These are phyloP conservation scores for Westerdykella ornata DNA, from an alignment of 2,329 filamentous ascomycete genomes.

Conservation along the genomic window DNA sequence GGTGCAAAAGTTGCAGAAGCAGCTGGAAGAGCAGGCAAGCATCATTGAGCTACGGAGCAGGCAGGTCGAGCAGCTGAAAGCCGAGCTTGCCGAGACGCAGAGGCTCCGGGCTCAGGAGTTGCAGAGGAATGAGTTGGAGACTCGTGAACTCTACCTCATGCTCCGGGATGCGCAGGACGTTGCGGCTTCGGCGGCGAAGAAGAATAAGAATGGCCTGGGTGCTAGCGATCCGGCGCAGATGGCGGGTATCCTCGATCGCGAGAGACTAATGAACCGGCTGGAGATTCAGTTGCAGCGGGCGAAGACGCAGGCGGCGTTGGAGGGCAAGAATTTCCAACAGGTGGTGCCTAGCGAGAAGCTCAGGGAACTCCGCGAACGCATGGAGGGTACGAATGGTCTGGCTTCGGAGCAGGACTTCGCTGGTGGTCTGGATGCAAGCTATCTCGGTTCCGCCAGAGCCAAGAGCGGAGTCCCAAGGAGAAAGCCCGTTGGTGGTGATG, in stretches of 20 bases:
- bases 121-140: conserved; percentile 92
- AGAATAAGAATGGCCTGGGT: conserved; percentile 46
- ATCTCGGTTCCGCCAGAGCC: conserved; percentile 49
- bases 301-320: conserved; percentile 95
- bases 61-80: conserved; percentile 81
- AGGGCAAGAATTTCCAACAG: conserved; percentile 82
- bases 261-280: conserved; percentile 84
- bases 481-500: conserved; percentile 36
- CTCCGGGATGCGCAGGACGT: conserved; percentile 94
- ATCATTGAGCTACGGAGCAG: conserved; percentile 85
- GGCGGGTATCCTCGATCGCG: conserved; percentile 88
- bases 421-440: conserved; percentile 59
- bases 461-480: conserved; percentile 37
- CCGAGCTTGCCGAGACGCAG: conserved; percentile 81
- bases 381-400: conserved; percentile 61
- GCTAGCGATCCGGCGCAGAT: conserved; percentile 67
- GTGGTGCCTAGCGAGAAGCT: conserved; percentile 85
- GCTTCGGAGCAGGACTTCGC: conserved; percentile 34
- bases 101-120: conserved; percentile 81
- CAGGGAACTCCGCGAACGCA: conserved; percentile 85
- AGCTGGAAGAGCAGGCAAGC: conserved; percentile 84
- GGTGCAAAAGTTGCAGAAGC: conserved; percentile 85
- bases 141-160: conserved; percentile 95
- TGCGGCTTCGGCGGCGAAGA: conserved; percentile 75
- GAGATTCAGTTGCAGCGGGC: conserved; percentile 94